Base-by-base conservation (phyloP, 192 early-diverging fungal species). In the Chytriomyces hyalinus region DNA sequence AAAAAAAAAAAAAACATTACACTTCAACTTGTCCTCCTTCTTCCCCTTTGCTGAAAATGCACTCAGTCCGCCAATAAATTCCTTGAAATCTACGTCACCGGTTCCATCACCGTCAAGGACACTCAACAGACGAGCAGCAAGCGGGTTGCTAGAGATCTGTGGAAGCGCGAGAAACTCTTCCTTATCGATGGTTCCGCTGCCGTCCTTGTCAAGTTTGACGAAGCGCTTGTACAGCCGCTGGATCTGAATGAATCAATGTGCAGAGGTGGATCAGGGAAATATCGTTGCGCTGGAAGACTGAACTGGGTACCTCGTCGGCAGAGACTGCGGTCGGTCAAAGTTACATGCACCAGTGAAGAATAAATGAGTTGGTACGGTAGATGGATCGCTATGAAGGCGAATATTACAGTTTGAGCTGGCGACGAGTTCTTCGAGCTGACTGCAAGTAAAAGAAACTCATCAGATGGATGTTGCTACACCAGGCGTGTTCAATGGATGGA, bases 201-300 rank as follows among this genome's bases (percentile, higher is more conserved):
- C 89, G 86, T 98, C 96, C 84, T 94, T 98, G 86, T 99, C 98
- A 6, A 99, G 90, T 83, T 98, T 98, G 75, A 95, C 93, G 81
- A 98, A 99, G 15, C 96, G 93, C 73, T 99, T 99, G 90, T 99
- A 97, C 44, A 99, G 88, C n/a, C 97, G 86, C 80, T 98, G 93
- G 70, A 98, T 94, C 86, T 99, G 43, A 26, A 61, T 66, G 46
- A 61, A 20, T 22, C 11, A 65, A 64, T 61, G 47, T 61, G 59
- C n/a, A 11, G 5, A 47, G 46, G 9, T 48, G 57, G 15, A 46
- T 15, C n/a, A 11, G 72, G 28, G 59, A 45, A 6, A n/a, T 24
- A 50, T 22, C 13, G 36, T 5, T 59, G 17, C 6, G 24, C 48
- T 67, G 9, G 60, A 70, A 7, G 46, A 63, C 22, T 61, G 10